These are phyloP conservation scores for Daldinia grandis DNA, from an alignment of 495 filamentous ascomycete genomes.

Conservation along the genomic window DNA sequence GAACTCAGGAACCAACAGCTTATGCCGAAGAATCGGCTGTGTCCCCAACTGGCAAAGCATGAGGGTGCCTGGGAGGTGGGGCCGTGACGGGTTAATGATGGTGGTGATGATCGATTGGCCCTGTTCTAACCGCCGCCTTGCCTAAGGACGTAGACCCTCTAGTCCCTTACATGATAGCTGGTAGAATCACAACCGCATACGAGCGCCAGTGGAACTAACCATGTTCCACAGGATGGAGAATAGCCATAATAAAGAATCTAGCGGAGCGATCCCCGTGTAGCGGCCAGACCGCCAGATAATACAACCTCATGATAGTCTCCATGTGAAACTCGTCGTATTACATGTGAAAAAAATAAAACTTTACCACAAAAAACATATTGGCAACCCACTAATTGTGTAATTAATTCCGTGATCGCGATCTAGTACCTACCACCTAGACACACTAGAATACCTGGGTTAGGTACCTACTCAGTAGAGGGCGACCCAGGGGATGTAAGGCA, in stretches of 20 bases:
- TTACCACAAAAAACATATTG: background rate
- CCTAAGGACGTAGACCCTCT: conserved; percentile 11
- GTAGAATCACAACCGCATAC: conserved; percentile 7
- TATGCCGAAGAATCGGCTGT: conserved; percentile 30
- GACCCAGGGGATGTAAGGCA: background rate
- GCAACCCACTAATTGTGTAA: background rate
- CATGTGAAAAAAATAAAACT: conserved; percentile 1
- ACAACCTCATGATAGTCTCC: conserved; percentile 17
- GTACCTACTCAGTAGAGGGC: background rate
- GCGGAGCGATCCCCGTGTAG: conserved; percentile 15
- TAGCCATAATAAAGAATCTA: conserved; percentile 4
- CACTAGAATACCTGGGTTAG: background rate
- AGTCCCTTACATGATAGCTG: conserved; percentile 29
- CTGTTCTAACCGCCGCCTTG: conserved; percentile 26
- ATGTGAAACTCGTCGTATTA: conserved; percentile 16
- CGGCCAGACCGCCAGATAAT: conserved; percentile 28
- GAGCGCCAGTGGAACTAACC: background rate
- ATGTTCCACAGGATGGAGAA: background rate
- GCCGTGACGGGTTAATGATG: conserved; percentile 26
- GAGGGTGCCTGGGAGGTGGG: conserved; percentile 30
- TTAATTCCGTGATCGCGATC: conserved; percentile 3
- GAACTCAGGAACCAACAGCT: conserved; percentile 33
- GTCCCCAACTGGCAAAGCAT: conserved; percentile 11
- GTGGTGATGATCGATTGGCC: conserved; percentile 23
- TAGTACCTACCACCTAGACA: background rate